These are phyloP conservation scores for Hydnomerulius pinastri DNA, from an alignment of 768 basidiomycete species.

Conservation along the genomic window DNA sequence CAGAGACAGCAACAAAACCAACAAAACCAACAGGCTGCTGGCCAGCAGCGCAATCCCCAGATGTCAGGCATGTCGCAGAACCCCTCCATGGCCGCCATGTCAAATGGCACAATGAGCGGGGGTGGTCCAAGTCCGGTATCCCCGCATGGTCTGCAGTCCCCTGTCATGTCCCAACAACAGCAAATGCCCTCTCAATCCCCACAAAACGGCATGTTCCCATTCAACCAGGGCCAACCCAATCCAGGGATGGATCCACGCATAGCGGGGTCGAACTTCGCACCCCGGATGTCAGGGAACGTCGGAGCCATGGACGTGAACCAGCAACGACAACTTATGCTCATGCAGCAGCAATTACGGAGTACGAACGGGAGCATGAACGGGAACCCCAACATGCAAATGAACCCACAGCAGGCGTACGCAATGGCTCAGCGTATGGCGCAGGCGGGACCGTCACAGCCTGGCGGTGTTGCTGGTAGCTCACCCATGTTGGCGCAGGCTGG, in stretches of 20 bases:
- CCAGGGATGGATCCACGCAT: constrained; percentile 34
- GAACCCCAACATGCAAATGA: constrained; percentile 33
- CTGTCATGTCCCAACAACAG: constrained; percentile 29
- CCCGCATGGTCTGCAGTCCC: constrained; percentile 29
- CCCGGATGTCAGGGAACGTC: constrained; percentile 32
- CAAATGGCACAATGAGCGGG: constrained; percentile 26
- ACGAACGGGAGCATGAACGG: constrained; percentile 26
- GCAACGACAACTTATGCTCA: constrained; percentile 48
- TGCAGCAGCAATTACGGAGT: constrained; percentile 38
- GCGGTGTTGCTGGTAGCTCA: constrained; percentile 35
- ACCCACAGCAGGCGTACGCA: constrained; percentile 35
- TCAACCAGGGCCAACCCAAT: constrained; percentile 24
- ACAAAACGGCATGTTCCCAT: constrained; percentile 36
- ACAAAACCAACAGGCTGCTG: constrained; percentile 24
- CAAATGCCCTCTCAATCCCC: constrained; percentile 27
- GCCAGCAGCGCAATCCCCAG: constrained; percentile 28
- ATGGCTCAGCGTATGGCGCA: constrained; percentile 48
- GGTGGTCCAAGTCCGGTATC: constrained; percentile 32
- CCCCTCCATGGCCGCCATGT: constrained; percentile 24
- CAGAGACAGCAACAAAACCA: constrained; percentile 34
- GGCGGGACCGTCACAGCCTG: constrained; percentile 38
- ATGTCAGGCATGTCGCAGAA: constrained; percentile 33
- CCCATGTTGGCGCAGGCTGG: constrained; percentile 44
- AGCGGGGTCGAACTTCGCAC: constrained; percentile 26
- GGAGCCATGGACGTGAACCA: constrained; percentile 34